Base-by-base conservation (phyloP, 495 filamentous ascomycete species). In the Evernia prunastri region DNA sequence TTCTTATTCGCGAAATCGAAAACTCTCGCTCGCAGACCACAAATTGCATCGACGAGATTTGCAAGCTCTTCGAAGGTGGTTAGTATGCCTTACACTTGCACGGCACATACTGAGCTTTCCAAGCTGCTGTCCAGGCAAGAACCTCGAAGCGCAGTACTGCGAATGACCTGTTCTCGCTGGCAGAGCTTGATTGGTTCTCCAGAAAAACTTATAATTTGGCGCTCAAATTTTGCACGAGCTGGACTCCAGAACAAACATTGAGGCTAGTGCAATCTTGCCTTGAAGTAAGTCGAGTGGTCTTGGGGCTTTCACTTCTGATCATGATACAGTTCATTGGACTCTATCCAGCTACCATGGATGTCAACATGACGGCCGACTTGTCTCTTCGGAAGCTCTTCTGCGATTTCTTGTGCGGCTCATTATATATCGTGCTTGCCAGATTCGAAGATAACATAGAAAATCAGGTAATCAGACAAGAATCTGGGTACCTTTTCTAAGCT, bases 121-220 rank as follows among this genome's bases (percentile, higher is more conserved):
- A 75, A 68, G 81, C 81, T 11, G 67, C 74, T 8, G 74, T 76
- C 11, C 72, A 80, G 78, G 72, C 78, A 73, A 74, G 78, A 74
- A 69, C 69, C 72, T 58, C 75, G 67, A 66, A 70, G 56, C 42
- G 60, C 40, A 56, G 66, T 43, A 57, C 67, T 25, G 65, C 72
- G 62, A 40, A 65, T 56, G 63, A 71, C 33, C 63, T 81, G 18
- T 87, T 89, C 72, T 82, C 76, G 2, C 54, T 80, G 27, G 74
- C 75, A 33, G 90, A 95, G 64, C 76, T 93, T 4, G 80, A 93
- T 70, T 94, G 91, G 90, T 90, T 95, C 73, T 86, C 84, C 56
- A 82, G 84, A 60, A 91, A 87, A 67, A 82, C 84, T 10, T 96
- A 94, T 72, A 91, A 92, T 67, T 71, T 90, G 31, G 82, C 85